Evolutionary conservation across 176 grass and related monocot species (phyloP).

Genomic region (Musa schizocarpa): DNA sequence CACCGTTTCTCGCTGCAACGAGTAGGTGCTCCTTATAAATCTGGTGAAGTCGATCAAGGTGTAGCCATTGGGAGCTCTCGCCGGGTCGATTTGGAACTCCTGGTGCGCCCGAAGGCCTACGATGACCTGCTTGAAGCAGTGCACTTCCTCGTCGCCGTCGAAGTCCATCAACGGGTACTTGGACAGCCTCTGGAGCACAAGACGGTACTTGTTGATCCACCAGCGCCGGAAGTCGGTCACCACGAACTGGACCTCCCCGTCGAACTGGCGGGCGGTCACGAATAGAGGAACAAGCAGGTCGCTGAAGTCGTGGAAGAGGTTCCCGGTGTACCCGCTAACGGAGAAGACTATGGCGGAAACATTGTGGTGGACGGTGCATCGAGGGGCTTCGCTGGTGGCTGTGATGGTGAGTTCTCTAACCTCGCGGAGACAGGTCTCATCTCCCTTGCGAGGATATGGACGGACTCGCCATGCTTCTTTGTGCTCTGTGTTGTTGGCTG

Average conservation of each 20-base stretch:
- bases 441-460: constrained; percentile 85
- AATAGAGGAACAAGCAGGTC: constrained; percentile 79
- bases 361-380: constrained; percentile 29
- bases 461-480: constrained; percentile 31
- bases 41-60: constrained; percentile 62
- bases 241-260: constrained; percentile 60
- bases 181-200: constrained; percentile 47
- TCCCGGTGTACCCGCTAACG: constrained; percentile 78
- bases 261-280: constrained; percentile 36
- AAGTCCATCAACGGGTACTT: constrained; percentile 37
- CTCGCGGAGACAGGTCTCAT: constrained; percentile 36
- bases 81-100: constrained; percentile 63
- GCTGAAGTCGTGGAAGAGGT: constrained; percentile 99
- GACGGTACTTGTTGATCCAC: constrained; percentile 87
- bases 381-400: constrained; percentile 12
- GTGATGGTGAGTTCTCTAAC: constrained; percentile 42
- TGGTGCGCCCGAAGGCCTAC: constrained; percentile 66
- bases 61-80: constrained; percentile 30
- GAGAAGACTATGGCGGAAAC: constrained; percentile 59
- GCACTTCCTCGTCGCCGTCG: constrained; percentile 28
- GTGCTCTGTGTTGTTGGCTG: background rate
- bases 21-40: constrained; percentile 50
- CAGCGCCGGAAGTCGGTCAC: constrained; percentile 39
- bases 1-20: constrained; percentile 44
- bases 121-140: constrained; percentile 47